Evolutionary conservation across 768 basidiomycete species (phyloP), one percentile per base, ranked within the genome.

Genomic region (Russula lepida): DNA sequence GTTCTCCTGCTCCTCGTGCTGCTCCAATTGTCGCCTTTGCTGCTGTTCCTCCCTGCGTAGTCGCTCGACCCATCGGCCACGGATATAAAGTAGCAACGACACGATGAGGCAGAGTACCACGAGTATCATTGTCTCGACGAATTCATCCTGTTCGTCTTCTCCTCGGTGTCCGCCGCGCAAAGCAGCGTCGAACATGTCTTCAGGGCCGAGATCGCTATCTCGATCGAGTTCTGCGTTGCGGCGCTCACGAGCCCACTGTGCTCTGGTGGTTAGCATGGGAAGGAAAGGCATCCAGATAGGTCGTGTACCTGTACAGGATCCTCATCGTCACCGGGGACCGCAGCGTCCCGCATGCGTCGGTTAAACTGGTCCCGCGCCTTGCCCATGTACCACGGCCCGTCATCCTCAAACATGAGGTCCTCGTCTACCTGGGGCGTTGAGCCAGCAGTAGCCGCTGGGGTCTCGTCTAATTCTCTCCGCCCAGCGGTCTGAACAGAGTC

Each of bases 341-440:
- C 68, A 54, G 79, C 77, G 1, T 75, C 75, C 54, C 72, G 76
- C 62, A 77, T 75, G 25, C 84, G 81, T 62, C 77, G 77, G 64
- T 80, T 81, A 69, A 88, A 89, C 56, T 92, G 87, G 59, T 92
- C 90, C 63, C 80, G 81, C 5, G 90, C 89, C 67, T 86, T 90
- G 8, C 90, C 90, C 44, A 90, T 72, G 68, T 92, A 91, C 91
- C 90, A 92, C 6, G 82, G 77, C 5, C 81, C 83, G 13, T 84
- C 86, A 51, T 86, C 87, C 13, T 78, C 75, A 1, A 68, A 68
- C 15, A 70, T 69, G 23, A 67, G 66, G 11, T 66, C 56, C 8
- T 74, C 73, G 12, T 72, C 73, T 5, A 62, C 35, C 19, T 71
- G 50, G 60, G 50, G 15, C 27, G 52, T 47, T 44, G 66, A 19